A percentile compares a stretch with the other conserved stretches of the same genome.
These are phyloP conservation scores for Udeniomyces megalosporus DNA, from an alignment of 768 basidiomycete genomes.

Conservation along the genomic window DNA sequence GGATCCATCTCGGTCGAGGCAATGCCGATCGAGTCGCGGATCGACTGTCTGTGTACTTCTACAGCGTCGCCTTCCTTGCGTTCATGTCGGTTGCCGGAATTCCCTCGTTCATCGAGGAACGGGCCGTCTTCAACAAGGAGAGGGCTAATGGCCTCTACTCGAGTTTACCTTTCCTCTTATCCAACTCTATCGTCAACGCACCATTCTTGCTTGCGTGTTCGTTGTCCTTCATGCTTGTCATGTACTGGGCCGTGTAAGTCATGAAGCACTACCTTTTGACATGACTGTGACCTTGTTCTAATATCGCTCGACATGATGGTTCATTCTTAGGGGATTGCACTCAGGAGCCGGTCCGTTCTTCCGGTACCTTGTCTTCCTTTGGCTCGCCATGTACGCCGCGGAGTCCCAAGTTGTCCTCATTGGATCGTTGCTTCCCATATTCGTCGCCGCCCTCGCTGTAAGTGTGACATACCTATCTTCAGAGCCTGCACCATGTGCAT, in stretches of 20 bases:
- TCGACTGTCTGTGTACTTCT: conserved; percentile 40
- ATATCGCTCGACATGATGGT: no score
- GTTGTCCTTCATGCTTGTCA: conserved; percentile 37
- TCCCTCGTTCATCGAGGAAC: conserved; percentile 39
- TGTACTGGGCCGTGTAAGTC: conserved; percentile 31
- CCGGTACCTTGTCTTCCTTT: conserved; percentile 41
- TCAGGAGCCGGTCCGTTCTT: conserved; percentile 38
- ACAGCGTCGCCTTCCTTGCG: conserved; percentile 35
- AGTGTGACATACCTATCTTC: conserved; percentile 34
- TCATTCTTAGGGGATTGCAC: conserved; percentile 36
- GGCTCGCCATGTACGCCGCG: conserved; percentile 40
- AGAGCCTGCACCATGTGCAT: not conserved
- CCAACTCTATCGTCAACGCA: conserved; percentile 40
- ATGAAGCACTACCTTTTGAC: not conserved
- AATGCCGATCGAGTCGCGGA: conserved; percentile 24
- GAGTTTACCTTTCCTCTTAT: conserved; percentile 40
- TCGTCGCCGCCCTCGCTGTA: conserved; percentile 45
- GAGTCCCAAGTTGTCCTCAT: conserved; percentile 41
- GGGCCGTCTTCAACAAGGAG: conserved; percentile 43
- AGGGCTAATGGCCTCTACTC: conserved; percentile 43
- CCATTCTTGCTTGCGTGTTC: conserved; percentile 43
- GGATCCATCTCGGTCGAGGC: conserved; percentile 31
- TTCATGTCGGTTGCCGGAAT: conserved; percentile 47
- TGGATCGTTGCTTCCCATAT: conserved; percentile 41
- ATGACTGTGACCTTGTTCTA: no score